phyloP scores from a whole-genome alignment of 2,329 filamentous ascomycete species.

The Paecilomyces niveus region DNA sequence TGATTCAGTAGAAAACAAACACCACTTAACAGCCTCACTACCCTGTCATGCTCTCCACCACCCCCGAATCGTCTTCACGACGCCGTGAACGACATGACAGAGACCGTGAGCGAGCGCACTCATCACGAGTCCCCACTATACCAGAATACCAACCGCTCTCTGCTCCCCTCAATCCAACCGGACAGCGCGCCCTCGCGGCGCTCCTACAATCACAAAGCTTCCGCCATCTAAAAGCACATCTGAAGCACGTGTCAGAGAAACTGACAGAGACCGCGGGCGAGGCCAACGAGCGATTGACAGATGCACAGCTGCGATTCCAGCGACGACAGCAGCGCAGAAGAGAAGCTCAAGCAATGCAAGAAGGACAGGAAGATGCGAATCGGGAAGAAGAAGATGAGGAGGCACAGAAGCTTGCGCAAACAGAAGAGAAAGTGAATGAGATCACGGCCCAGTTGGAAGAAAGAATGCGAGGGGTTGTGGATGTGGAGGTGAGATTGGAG shows the following conservation, averaged over 20 bases:
- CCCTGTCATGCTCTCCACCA: conserved; percentile 5
- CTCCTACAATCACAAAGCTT: conserved; percentile 39
- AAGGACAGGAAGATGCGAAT: conserved; percentile 20
- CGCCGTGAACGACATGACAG: background rate
- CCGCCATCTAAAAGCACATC: conserved; percentile 41
- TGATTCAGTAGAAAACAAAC: too few relatives aligned
- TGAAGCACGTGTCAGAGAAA: conserved; percentile 39
- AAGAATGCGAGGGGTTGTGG: conserved; percentile 51
- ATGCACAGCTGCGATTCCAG: conserved; percentile 31
- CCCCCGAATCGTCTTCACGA: conserved; percentile 1
- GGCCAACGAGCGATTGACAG: conserved; percentile 49
- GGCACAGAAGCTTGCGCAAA: conserved; percentile 34
- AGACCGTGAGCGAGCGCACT: conserved; percentile 2
- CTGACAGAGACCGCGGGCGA: conserved; percentile 45
- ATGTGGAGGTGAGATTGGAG: conserved; percentile 44
- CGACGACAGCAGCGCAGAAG: conserved; percentile 20
- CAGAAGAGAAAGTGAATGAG: conserved; percentile 41
- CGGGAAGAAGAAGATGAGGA: conserved; percentile 30
- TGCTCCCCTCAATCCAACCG: conserved; percentile 43
- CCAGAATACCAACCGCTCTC: conserved; percentile 48
- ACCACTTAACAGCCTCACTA: background rate
- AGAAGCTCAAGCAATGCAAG: conserved; percentile 15
- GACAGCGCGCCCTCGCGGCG: conserved; percentile 39
- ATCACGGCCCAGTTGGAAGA: conserved; percentile 52
- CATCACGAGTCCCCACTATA: conserved; percentile 19